Conservation (phyloP, 805 yeast species). For the Kodamaea restingae region DNA sequence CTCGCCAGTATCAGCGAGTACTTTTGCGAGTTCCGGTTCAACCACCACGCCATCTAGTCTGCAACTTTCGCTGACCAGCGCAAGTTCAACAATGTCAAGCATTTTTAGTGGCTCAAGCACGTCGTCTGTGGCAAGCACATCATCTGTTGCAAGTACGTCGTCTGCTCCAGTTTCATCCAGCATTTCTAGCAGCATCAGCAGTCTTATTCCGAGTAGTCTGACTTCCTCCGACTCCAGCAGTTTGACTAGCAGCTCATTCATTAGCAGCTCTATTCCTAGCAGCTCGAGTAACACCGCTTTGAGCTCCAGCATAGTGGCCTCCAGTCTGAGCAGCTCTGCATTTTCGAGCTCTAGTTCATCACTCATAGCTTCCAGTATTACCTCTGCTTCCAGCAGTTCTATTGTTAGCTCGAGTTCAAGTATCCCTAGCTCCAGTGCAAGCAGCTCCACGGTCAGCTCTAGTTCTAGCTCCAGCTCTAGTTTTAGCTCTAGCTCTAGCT, state of each 20-base stretch:
- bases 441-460: background rate
- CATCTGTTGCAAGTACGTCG: background rate
- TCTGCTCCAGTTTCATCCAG: background rate
- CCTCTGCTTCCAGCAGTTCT: no score
- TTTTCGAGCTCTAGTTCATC: background rate
- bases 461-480: background rate
- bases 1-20: no score
- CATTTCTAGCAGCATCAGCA: no score
- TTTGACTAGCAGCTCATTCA: no score
- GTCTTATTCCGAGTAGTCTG: no score
- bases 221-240: no score
- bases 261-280: background rate
- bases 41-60: no score
- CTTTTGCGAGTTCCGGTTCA: no score
- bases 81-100: background rate
- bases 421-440: background rate
- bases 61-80: no score
- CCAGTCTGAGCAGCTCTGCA: no score
- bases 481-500: background rate
- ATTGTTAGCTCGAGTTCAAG: constrained; percentile 1
- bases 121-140: background rate
- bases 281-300: no score
- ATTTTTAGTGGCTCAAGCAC: constrained; percentile 1
- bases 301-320: no score
- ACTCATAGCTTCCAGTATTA: background rate